A percentile compares a stretch with the other conserved stretches of the same genome.
Conservation (phyloP, 2,329 filamentous ascomycete species). For the Colletotrichum melonis region DNA sequence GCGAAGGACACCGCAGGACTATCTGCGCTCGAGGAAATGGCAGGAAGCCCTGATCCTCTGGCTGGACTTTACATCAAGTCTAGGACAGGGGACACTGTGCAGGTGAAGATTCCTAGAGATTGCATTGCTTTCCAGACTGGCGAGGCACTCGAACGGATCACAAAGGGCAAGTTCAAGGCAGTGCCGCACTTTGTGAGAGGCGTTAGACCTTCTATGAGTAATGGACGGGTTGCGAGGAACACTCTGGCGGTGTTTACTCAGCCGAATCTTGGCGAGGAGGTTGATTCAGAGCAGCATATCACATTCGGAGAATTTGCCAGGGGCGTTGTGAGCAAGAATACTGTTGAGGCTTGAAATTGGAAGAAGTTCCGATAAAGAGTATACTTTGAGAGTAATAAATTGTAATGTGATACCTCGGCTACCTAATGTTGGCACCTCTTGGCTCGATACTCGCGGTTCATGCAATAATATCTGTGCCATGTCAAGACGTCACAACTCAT, state of each 20-base stretch:
- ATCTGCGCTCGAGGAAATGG: constrained; percentile 74
- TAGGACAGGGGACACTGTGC: constrained; percentile 81
- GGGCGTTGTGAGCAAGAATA: constrained; percentile 69
- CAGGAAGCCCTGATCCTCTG: constrained; percentile 82
- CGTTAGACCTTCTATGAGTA: constrained; percentile 65
- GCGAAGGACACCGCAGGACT: constrained; percentile 41
- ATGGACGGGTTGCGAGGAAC: constrained; percentile 76
- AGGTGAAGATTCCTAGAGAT: constrained; percentile 90
- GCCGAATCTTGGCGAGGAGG: constrained; percentile 86
- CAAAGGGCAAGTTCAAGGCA: constrained; percentile 86
- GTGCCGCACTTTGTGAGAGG: constrained; percentile 95
- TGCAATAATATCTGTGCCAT: neutral
- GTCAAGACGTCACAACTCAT: too few species aligned
- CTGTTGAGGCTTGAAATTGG: constrained; percentile 49
- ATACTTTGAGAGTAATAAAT: neutral
- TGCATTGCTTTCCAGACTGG: constrained; percentile 97
- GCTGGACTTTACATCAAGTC: constrained; percentile 94
- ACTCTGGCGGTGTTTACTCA: constrained; percentile 97
- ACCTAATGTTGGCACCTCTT: neutral
- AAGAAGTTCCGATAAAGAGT: neutral
- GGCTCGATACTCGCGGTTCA: neutral
- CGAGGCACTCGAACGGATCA: constrained; percentile 90
- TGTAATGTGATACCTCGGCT: neutral
- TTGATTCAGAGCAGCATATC: constrained; percentile 73
- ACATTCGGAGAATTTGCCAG: constrained; percentile 84